phyloP scores from a whole-genome alignment of 495 filamentous ascomycete species.

The Glonium stellatum region DNA sequence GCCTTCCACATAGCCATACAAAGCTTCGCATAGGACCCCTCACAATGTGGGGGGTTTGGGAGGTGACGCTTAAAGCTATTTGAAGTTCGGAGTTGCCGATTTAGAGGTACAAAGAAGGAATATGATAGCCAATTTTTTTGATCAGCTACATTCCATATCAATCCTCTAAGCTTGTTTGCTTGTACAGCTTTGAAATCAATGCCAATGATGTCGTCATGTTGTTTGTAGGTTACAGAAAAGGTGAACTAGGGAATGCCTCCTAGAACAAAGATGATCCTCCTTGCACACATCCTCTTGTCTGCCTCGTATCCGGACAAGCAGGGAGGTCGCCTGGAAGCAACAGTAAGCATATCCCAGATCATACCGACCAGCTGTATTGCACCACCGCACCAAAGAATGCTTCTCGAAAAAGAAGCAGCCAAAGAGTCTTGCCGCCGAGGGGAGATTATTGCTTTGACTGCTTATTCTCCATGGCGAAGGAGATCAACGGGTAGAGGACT shows the following conservation, averaged over 20 bases:
- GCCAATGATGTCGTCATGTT: neutral
- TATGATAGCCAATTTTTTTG: too few species aligned
- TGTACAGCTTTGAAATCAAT: neutral
- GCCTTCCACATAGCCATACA: neutral
- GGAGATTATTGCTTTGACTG: neutral
- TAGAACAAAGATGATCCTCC: neutral
- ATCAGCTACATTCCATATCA: too few species aligned
- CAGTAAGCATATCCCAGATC: neutral
- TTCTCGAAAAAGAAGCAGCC: slow-evolving; percentile 1
- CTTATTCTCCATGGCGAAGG: neutral
- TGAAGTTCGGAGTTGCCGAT: too few species aligned
- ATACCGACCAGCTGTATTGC: neutral
- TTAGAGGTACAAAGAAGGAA: too few species aligned
- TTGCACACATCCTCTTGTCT: neutral
- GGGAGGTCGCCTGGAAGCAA: neutral
- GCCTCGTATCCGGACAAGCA: neutral
- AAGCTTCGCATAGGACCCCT: neutral
- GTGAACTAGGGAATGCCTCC: neutral
- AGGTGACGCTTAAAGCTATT: neutral
- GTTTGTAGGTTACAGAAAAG: neutral
- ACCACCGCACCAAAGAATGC: neutral
- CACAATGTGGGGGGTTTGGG: neutral
- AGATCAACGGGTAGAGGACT: neutral
- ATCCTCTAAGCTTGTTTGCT: neutral
- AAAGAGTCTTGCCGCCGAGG: neutral